Evolutionary conservation across 495 filamentous ascomycete genomes (phyloP).

Genomic region (Chlorociboria aeruginascens): DNA sequence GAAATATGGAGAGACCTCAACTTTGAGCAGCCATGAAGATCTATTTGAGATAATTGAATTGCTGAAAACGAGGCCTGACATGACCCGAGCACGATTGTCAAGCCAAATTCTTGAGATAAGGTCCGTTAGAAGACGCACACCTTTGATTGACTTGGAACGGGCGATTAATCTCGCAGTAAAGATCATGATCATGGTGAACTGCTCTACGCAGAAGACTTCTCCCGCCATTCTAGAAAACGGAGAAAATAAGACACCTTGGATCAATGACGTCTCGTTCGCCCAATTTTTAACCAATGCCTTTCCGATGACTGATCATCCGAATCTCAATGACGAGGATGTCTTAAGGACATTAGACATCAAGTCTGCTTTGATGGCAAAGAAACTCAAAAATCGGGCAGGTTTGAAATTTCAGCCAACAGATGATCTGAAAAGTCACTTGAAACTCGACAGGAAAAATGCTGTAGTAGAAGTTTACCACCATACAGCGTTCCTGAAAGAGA

Average conservation of each 20-base stretch:
- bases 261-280: conserved; percentile 12
- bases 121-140: background rate
- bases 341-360: conserved; percentile 12
- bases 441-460: conserved; percentile 19
- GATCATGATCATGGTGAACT: conserved; percentile 26
- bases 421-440: conserved; percentile 24
- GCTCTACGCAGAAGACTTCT: conserved; percentile 14
- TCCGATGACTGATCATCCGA: conserved; percentile 21
- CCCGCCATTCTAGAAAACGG: conserved; percentile 18
- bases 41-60: conserved; percentile 18
- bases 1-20: conserved; percentile 7
- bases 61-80: conserved; percentile 9
- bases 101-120: background rate
- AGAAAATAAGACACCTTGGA: conserved; percentile 16
- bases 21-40: conserved; percentile 14
- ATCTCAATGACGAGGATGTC: conserved; percentile 15
- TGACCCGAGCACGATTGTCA: background rate
- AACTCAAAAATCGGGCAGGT: conserved; percentile 21
- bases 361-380: conserved; percentile 19
- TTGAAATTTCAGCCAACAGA: conserved; percentile 22
- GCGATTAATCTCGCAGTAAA: conserved; percentile 23
- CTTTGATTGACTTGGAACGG: conserved; percentile 3
- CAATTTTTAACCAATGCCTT: conserved; percentile 18
- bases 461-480: conserved; percentile 23
- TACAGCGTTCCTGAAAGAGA: conserved; percentile 24